phyloP scores from a whole-genome alignment of 2,329 filamentous ascomycete genomes.

The Metarhizium guizhouense region DNA sequence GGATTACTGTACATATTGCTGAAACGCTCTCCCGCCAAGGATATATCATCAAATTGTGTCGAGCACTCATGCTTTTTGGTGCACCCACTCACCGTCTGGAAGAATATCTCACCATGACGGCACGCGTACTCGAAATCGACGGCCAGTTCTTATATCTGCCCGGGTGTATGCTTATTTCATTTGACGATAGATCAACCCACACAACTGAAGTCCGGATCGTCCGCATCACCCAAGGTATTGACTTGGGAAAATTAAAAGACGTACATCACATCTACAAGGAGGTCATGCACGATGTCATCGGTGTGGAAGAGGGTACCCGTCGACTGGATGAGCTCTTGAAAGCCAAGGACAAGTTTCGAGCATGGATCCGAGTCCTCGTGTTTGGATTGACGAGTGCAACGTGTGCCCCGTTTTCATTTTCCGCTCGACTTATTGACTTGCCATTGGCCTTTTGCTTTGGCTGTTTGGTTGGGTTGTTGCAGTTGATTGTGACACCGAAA shows the following conservation, averaged over 20 bases:
- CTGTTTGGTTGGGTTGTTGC: conserved; percentile 58
- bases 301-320: conserved; percentile 47
- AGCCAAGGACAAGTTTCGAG: conserved; percentile 44
- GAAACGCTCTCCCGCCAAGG: conserved; percentile 67
- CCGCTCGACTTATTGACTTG: conserved; percentile 61
- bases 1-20: conserved; percentile 44
- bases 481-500: conserved; percentile 59
- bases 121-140: conserved; percentile 75
- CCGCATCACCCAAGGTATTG: conserved; percentile 46
- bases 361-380: conserved; percentile 47
- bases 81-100: conserved; percentile 85
- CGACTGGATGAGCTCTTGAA: conserved; percentile 45
- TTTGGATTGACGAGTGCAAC: conserved; percentile 65
- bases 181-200: conserved; percentile 60
- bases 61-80: conserved; percentile 77
- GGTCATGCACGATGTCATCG: conserved; percentile 51
- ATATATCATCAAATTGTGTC: conserved; percentile 77
- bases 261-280: conserved; percentile 56
- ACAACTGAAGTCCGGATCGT: conserved; percentile 61
- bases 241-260: conserved; percentile 53
- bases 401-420: conserved; percentile 69
- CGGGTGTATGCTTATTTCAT: conserved; percentile 87
- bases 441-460: conserved; percentile 65
- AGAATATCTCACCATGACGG: conserved; percentile 80
- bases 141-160: conserved; percentile 84